These are phyloP conservation scores for Lecanicillium sp. DNA, from an alignment of 2,329 filamentous ascomycete genomes.

Conservation along the genomic window DNA sequence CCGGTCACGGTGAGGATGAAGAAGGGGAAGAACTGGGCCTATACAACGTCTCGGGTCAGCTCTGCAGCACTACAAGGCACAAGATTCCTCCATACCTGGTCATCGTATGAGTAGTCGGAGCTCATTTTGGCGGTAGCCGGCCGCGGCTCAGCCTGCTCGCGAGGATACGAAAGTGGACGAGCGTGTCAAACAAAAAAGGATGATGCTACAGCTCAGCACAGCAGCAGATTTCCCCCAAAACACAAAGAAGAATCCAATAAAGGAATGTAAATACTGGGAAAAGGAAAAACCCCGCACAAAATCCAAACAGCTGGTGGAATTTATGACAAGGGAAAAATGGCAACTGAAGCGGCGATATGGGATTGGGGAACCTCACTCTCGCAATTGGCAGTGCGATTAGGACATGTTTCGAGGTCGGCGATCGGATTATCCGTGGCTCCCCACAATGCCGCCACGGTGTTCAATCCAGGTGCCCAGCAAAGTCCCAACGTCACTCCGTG, in stretches of 20 bases:
- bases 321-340: no score
- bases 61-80: no score
- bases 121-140: conserved; percentile 56
- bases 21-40: conserved; percentile 98
- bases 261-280: no score
- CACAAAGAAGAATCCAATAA: no score
- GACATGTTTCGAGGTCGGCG: conserved; percentile 3
- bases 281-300: no score
- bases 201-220: no score
- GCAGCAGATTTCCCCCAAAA: no score
- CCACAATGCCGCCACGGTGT: conserved; percentile 12
- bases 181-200: not conserved
- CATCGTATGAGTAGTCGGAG: conserved; percentile 97
- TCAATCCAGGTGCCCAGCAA: no score
- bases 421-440: conserved; percentile 10
- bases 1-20: conserved; percentile 88
- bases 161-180: no score
- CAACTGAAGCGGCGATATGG: no score
- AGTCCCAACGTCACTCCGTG: not conserved
- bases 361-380: no score
- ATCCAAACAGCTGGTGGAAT: no score
- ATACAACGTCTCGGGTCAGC: conserved; percentile 1
- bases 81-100: conserved; percentile 52
- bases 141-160: conserved; percentile 26
- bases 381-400: not conserved